Base-by-base conservation (phyloP, 306 rosid genomes). In the Cucurbita ficifolia region DNA sequence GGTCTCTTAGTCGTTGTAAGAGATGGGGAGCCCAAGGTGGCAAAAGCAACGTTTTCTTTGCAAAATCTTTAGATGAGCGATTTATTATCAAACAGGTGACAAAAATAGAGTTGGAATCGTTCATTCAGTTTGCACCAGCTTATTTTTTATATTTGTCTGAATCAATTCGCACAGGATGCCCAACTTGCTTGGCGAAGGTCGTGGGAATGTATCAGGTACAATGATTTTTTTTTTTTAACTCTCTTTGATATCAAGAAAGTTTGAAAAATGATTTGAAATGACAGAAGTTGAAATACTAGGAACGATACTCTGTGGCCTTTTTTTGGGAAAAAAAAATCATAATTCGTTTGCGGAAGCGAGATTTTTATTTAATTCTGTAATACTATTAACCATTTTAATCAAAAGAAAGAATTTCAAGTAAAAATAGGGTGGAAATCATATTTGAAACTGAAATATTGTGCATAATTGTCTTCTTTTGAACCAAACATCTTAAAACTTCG, bases 1-100 rank as follows among this genome's bases (percentile, higher is more conserved):
- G 97, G 84, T 95, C 99, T 78, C 82, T 95, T 43, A 88, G 99
- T 75, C 97, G 97, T 76, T 89, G 99, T 76, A 95, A 88, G 88
- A 88, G 86, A 75, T 95, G 99, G 99, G 86, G 96, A 78, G 97
- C 99, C 83, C 96, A 91, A 82, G 99, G 99, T 73, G 99, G 99
- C 16, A 95, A 95, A 89, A 95, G 97, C 80, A 95, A 95, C 60
- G 99, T 85, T 29, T 95, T 95, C 80, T 95, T 95, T 77, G 99
- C 99, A 0, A 95, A 95, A 87, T 88, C 93, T 72, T 81, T 87
- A 85, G 99, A 95, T 80, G 99, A 95, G 64, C 81, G 97, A 64
- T 95, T 95, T 81, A 84, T 95, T 73, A 82, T 95, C 84, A 95
- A 95, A 80, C 88, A 89, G 82, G 96, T 95, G 72, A 88, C 96